Evolutionary conservation across 2,329 filamentous ascomycete genomes (phyloP).

Genomic region (Phoma herbarum): DNA sequence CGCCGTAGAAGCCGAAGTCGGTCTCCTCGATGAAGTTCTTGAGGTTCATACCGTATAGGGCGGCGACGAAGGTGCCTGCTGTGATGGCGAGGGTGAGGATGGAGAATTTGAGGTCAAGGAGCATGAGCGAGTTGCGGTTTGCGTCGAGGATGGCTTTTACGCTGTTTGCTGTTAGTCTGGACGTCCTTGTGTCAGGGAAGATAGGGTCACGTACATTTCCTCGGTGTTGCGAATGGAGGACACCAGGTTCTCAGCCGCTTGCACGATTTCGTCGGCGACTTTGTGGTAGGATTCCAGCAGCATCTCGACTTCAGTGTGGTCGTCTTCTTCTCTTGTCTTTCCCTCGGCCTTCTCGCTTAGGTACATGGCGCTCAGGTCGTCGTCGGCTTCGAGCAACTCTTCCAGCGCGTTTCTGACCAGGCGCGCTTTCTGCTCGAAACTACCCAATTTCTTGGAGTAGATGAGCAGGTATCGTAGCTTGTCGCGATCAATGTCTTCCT

Average conservation of each 20-base stretch:
- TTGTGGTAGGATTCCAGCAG: slow-evolving; percentile 97
- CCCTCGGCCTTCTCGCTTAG: slow-evolving; percentile 86
- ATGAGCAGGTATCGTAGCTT: slow-evolving; percentile 91
- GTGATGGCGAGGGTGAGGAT: slow-evolving; percentile 94
- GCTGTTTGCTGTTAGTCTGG: slow-evolving; percentile 58
- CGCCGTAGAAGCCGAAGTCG: slow-evolving; percentile 80
- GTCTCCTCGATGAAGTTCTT: slow-evolving; percentile 99
- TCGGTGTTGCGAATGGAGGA: slow-evolving; percentile 97
- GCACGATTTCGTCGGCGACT: slow-evolving; percentile 96
- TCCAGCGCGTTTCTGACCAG: slow-evolving; percentile 94
- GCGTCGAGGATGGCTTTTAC: slow-evolving; percentile 97
- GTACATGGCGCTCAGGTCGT: slow-evolving; percentile 95
- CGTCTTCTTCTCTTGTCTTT: slow-evolving; percentile 75
- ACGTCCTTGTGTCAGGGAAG: background rate
- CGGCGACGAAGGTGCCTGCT: slow-evolving; percentile 92
- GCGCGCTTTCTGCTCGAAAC: slow-evolving; percentile 96
- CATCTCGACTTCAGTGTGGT: slow-evolving; percentile 97
- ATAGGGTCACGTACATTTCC: slow-evolving; percentile 76
- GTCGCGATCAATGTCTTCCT: slow-evolving; percentile 96
- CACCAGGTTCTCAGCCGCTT: slow-evolving; percentile 91
- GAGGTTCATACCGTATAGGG: slow-evolving; percentile 99
- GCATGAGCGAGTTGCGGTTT: slow-evolving; percentile 97
- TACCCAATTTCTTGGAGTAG: slow-evolving; percentile 92
- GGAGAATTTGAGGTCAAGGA: slow-evolving; percentile 94
- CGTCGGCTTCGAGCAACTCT: slow-evolving; percentile 93